Percentiles rank a stretch among this genome's conserved stretches.
These are phyloP conservation scores for Russula lepida DNA, from an alignment of 768 basidiomycete genomes.

Conservation along the genomic window DNA sequence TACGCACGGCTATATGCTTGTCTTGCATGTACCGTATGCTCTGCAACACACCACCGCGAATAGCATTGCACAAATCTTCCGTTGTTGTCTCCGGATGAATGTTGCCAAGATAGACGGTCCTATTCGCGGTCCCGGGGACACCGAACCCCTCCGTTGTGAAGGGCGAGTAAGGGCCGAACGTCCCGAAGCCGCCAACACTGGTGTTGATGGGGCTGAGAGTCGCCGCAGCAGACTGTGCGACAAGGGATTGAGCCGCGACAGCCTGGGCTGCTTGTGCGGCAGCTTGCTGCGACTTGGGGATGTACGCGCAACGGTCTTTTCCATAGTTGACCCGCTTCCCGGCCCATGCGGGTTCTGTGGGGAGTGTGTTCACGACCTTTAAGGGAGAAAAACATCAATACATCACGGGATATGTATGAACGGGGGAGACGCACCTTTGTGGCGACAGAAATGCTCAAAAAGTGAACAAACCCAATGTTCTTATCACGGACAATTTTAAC, in stretches of 20 bases:
- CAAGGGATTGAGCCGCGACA: constrained; percentile 71
- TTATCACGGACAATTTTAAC: constrained; percentile 99
- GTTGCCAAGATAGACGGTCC: constrained; percentile 93
- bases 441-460: constrained; percentile 88
- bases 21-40: constrained; percentile 94
- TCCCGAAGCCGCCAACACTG: constrained; percentile 27
- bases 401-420: not conserved
- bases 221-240: constrained; percentile 41
- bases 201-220: constrained; percentile 28
- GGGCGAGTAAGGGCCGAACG: constrained; percentile 46
- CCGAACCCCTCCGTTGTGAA: constrained; percentile 37
- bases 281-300: constrained; percentile 90
- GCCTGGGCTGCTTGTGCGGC: constrained; percentile 82
- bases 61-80: constrained; percentile 93
- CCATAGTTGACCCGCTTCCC: constrained; percentile 97
- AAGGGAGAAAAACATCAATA: not conserved
- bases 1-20: constrained; percentile 88
- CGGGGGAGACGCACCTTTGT: constrained; percentile 52
- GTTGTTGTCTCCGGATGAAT: constrained; percentile 93
- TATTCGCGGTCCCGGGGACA: constrained; percentile 58
- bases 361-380: constrained; percentile 91
- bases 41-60: constrained; percentile 94
- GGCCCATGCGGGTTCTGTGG: constrained; percentile 87
- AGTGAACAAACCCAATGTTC: constrained; percentile 99
- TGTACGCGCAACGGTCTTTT: constrained; percentile 97